Conservation (phyloP, 2,329 filamentous ascomycete genomes). For the Zopfia rhizophila region DNA sequence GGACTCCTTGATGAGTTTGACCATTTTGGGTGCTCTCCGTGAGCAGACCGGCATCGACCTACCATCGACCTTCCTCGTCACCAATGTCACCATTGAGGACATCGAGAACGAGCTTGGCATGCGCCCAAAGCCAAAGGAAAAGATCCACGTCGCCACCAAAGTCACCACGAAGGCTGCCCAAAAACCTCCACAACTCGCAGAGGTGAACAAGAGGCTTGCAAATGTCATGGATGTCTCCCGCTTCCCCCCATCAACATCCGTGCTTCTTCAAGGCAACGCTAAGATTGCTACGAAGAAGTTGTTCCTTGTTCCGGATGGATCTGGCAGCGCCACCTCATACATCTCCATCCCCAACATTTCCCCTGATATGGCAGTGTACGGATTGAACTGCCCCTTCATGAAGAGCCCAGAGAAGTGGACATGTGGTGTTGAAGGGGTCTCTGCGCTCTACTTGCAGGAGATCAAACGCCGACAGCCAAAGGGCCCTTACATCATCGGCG, state of each 20-base stretch:
- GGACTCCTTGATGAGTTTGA: constrained; percentile 65
- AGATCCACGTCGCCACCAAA: too few species aligned
- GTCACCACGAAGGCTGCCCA: constrained; percentile 29
- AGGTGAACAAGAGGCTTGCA: constrained; percentile 60
- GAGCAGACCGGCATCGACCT: constrained; percentile 63
- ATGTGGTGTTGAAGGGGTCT: constrained; percentile 73
- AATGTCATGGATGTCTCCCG: constrained; percentile 53
- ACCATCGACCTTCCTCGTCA: constrained; percentile 66
- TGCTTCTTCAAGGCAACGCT: constrained; percentile 67
- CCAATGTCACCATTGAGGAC: constrained; percentile 71
- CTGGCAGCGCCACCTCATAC: constrained; percentile 74
- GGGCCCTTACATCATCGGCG: constrained; percentile 67
- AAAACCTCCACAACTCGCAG: constrained; percentile 53
- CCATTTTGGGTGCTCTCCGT: constrained; percentile 61
- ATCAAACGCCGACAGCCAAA: constrained; percentile 76
- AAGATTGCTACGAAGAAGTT: constrained; percentile 66
- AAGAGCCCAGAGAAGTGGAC: constrained; percentile 73
- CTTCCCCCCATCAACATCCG: constrained; percentile 63
- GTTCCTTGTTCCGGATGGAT: constrained; percentile 64
- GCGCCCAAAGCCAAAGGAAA: constrained; percentile 55
- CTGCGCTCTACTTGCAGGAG: constrained; percentile 72
- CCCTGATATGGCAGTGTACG: constrained; percentile 61
- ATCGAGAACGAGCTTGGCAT: constrained; percentile 72
- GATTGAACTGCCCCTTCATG: constrained; percentile 77
- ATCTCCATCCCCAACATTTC: constrained; percentile 67